Percentiles rank a stretch among this genome's conserved stretches.
Evolutionary conservation across 495 filamentous ascomycete genomes (phyloP).

Genomic region (Xylaria bambusicola): DNA sequence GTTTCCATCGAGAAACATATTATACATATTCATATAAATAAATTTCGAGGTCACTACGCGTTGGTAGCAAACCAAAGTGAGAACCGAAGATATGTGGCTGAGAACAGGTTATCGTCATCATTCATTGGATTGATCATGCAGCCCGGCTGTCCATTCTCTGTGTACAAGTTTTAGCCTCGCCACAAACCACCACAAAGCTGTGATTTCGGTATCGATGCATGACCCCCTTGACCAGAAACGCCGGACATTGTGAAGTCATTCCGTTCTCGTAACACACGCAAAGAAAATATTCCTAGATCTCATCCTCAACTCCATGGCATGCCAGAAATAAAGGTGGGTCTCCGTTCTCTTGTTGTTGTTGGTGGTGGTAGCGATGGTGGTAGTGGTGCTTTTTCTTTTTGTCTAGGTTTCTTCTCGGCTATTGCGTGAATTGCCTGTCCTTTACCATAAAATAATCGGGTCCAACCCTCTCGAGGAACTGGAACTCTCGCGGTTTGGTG

Average conservation of each 20-base stretch:
- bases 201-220: conserved; percentile 16
- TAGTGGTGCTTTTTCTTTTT: too few relatives aligned
- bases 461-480: conserved; percentile 42
- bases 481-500: conserved; percentile 45
- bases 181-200: conserved; percentile 5
- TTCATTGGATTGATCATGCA: conserved; percentile 21
- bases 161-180: conserved; percentile 22
- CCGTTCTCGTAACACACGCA: conserved; percentile 8
- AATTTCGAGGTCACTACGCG: not conserved
- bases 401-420: not conserved
- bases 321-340: not conserved
- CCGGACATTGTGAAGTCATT: not conserved
- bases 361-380: too few relatives aligned
- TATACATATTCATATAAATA: not conserved
- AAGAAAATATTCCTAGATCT: conserved; percentile 8
- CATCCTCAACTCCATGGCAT: not conserved
- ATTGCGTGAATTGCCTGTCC: conserved; percentile 16
- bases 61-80: not conserved
- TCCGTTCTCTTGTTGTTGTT: too few relatives aligned
- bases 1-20: conserved; percentile 31
- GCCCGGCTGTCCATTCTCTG: conserved; percentile 27
- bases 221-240: conserved; percentile 14
- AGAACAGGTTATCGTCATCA: not conserved
- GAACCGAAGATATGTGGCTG: conserved; percentile 1
- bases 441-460: conserved; percentile 36